Evolutionary conservation across 140 eudicot species (phyloP).

Genomic region (Anethum foeniculum): DNA sequence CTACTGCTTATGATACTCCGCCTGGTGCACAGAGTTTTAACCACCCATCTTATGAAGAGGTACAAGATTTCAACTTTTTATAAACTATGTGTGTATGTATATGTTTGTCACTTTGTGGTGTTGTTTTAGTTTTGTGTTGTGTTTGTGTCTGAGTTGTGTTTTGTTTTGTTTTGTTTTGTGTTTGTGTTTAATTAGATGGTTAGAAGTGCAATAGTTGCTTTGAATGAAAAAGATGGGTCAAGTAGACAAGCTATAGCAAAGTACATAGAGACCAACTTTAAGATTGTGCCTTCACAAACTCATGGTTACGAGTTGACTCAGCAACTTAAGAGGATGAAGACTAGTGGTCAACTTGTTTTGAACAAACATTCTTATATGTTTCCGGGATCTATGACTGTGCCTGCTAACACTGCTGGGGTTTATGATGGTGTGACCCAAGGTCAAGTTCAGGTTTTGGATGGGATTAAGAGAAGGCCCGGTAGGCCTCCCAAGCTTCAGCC

Average conservation of each 20-base stretch:
- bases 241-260: conserved; percentile 67
- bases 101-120: background rate
- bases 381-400: conserved; percentile 39
- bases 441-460: conserved; percentile 12
- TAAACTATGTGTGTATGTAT: background rate
- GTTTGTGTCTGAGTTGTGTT: background rate
- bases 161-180: background rate
- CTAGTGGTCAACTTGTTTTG: conserved; percentile 55
- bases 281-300: conserved; percentile 42
- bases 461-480: conserved; percentile 42
- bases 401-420: conserved; percentile 6
- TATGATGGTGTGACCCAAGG: background rate
- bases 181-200: conserved; percentile 50
- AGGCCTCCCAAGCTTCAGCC: conserved; percentile 57
- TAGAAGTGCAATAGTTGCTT: conserved; percentile 47
- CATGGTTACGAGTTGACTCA: conserved; percentile 60
- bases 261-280: conserved; percentile 48
- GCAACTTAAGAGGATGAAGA: conserved; percentile 55
- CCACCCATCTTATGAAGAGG: background rate
- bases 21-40: background rate
- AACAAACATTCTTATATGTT: conserved; percentile 68
- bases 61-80: background rate
- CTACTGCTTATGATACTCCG: background rate
- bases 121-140: too few relatives aligned
- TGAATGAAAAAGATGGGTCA: conserved; percentile 61